Evolutionary conservation across 2,329 filamentous ascomycete genomes (phyloP).

Genomic region (Exophiala calicioides): DNA sequence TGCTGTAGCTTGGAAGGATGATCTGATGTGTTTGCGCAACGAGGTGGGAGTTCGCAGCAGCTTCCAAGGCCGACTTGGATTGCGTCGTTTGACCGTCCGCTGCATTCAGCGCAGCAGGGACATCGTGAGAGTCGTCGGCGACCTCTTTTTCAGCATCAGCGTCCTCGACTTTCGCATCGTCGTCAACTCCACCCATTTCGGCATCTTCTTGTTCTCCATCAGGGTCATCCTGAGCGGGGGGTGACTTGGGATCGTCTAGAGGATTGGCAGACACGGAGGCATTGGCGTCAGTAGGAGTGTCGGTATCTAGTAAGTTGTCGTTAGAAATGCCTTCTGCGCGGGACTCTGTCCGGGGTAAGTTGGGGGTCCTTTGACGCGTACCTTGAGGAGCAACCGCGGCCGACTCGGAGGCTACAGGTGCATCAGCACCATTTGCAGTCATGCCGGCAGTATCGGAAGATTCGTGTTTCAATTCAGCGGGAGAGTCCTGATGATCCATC

Average conservation of each 20-base stretch:
- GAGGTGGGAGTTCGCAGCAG: constrained; percentile 85
- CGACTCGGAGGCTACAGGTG: constrained; percentile 5
- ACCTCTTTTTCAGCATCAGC: constrained; percentile 43
- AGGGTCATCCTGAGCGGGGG: constrained; percentile 59
- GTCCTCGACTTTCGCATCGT: constrained; percentile 43
- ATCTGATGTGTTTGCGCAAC: constrained; percentile 93
- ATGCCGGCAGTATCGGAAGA: constrained; percentile 13
- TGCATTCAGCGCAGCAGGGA: constrained; percentile 43
- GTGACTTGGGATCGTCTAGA: constrained; percentile 64
- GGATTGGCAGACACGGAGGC: constrained; percentile 16
- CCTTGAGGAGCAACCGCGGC: constrained; percentile 14
- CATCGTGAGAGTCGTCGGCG: constrained; percentile 44
- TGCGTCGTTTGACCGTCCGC: constrained; percentile 61
- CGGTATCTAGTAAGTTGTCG: constrained; percentile 9
- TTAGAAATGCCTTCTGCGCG: constrained; percentile 1
- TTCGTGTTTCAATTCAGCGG: constrained; percentile 22
- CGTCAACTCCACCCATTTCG: constrained; percentile 71
- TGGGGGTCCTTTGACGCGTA: constrained; percentile 10
- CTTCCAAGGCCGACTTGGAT: constrained; percentile 78
- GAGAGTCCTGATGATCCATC: constrained; percentile 3
- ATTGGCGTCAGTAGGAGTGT: constrained; percentile 14
- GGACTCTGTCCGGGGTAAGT: background rate
- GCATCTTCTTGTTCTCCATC: constrained; percentile 66
- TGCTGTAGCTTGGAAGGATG: constrained; percentile 94
- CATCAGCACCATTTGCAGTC: constrained; percentile 3